Percentiles rank a stretch among this genome's conserved stretches.
Conservation (phyloP, 257 asterid species). For the Asclepias syriaca region DNA sequence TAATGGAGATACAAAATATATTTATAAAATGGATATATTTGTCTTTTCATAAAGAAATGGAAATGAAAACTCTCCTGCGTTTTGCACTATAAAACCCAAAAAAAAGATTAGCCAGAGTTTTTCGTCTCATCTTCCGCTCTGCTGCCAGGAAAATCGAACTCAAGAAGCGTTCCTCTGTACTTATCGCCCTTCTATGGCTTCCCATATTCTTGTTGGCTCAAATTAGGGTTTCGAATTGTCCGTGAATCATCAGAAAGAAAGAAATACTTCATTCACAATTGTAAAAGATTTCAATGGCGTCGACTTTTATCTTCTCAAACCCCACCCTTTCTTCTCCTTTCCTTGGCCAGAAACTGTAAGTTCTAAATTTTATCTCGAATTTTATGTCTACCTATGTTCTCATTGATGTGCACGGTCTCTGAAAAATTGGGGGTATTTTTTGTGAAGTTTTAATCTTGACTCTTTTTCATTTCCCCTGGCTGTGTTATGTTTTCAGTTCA, state of each 20-base stretch:
- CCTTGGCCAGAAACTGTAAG: constrained; percentile 54
- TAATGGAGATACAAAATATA: too few relatives aligned
- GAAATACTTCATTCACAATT: neutral
- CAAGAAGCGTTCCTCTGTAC: neutral
- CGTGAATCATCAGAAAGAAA: neutral
- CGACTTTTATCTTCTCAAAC: constrained; percentile 45
- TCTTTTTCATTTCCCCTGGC: too few relatives aligned
- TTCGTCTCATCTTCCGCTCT: neutral
- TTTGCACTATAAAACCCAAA: neutral
- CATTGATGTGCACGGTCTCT: too few relatives aligned
- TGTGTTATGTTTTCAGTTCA: neutral
- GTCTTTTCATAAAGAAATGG: too few relatives aligned
- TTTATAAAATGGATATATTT: too few relatives aligned
- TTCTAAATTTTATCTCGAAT: neutral
- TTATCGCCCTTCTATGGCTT: constrained; percentile 1
- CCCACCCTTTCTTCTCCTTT: constrained; percentile 52
- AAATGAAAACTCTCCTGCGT: neutral
- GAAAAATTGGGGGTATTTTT: neutral
- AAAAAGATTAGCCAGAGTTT: neutral
- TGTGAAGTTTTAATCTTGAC: neutral
- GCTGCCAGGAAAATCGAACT: constrained; percentile 1
- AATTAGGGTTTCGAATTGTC: constrained; percentile 10
- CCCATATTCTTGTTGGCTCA: constrained; percentile 2
- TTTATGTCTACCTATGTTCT: neutral
- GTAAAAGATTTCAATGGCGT: constrained; percentile 35